Percentiles rank a stretch among this genome's conserved stretches.
Evolutionary conservation across 2,329 filamentous ascomycete species (phyloP).

Genomic region (Aspergillus caelatus): DNA sequence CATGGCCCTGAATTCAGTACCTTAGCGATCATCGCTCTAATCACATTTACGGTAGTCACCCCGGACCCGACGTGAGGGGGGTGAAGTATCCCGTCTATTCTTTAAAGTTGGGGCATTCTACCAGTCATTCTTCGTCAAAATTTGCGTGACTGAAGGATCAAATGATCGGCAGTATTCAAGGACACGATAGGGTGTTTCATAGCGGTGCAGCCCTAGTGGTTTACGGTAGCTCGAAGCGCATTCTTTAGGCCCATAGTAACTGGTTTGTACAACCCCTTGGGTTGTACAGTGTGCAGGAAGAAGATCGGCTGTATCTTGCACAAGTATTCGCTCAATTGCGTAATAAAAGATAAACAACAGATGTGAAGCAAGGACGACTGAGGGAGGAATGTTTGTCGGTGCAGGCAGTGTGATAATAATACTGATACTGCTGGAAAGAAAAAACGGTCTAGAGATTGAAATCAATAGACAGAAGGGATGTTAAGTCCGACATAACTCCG

Average conservation of each 20-base stretch:
- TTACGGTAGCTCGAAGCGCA: background rate
- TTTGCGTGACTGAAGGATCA: background rate
- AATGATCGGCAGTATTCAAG: background rate
- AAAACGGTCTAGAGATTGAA: background rate
- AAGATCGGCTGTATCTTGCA: background rate
- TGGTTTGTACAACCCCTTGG: background rate
- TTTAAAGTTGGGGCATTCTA: no score
- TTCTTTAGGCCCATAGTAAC: background rate
- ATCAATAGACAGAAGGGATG: background rate
- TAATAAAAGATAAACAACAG: background rate
- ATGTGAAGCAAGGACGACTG: background rate
- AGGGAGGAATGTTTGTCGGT: background rate
- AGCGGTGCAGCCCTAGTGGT: background rate
- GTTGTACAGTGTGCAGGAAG: background rate
- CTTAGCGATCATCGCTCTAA: background rate
- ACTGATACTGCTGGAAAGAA: no score
- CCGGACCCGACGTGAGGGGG: background rate
- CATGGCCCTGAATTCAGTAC: background rate
- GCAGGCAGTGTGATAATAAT: no score
- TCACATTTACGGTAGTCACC: no score
- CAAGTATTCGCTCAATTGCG: background rate
- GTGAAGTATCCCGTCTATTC: background rate
- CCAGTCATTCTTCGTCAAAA: background rate
- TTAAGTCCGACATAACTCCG: slow-evolving; percentile 1
- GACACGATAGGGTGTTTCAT: background rate